Conservation (phyloP, 352 stramenopile genomes). For the Globisporangium acanthophoron region DNA sequence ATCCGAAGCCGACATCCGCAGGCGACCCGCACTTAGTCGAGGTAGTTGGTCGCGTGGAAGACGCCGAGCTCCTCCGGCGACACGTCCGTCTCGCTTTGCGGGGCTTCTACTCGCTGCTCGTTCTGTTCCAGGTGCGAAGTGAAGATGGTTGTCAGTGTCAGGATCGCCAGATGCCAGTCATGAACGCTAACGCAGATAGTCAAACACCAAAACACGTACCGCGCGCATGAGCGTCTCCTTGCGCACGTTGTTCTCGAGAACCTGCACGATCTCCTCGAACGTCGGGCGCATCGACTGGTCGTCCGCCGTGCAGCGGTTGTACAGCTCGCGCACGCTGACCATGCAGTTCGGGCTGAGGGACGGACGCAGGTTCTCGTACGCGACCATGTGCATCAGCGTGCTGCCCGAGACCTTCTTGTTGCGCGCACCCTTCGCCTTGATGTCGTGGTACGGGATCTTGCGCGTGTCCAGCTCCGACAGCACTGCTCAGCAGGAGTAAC, state of each 20-base stretch:
- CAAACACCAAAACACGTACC: slow-evolving; percentile 30
- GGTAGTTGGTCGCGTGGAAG: slow-evolving; percentile 77
- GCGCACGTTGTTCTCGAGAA: slow-evolving; percentile 80
- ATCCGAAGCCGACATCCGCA: too few species aligned
- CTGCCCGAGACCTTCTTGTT: slow-evolving; percentile 86
- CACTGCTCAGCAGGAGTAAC: slow-evolving; percentile 27
- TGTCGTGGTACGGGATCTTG: slow-evolving; percentile 87
- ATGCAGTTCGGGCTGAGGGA: slow-evolving; percentile 83
- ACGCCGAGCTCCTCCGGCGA: slow-evolving; percentile 81
- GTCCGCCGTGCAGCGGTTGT: slow-evolving; percentile 74
- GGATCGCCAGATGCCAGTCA: slow-evolving; percentile 10
- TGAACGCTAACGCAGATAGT: background rate
- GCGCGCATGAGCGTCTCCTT: slow-evolving; percentile 80
- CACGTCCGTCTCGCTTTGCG: slow-evolving; percentile 46
- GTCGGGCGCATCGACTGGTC: slow-evolving; percentile 70
- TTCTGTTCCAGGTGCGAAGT: slow-evolving; percentile 10
- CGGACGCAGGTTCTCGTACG: slow-evolving; percentile 83
- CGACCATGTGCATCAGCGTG: slow-evolving; percentile 87
- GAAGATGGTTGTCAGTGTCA: background rate
- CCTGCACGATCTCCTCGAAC: slow-evolving; percentile 84
- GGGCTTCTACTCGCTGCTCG: slow-evolving; percentile 12
- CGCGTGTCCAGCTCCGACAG: slow-evolving; percentile 79
- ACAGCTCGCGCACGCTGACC: slow-evolving; percentile 73
- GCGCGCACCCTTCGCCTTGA: slow-evolving; percentile 73
- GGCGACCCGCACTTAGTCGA: slow-evolving; percentile 35